Base-by-base conservation (phyloP, 768 basidiomycete species). In the Cystobasidiopsis lactophilus region DNA sequence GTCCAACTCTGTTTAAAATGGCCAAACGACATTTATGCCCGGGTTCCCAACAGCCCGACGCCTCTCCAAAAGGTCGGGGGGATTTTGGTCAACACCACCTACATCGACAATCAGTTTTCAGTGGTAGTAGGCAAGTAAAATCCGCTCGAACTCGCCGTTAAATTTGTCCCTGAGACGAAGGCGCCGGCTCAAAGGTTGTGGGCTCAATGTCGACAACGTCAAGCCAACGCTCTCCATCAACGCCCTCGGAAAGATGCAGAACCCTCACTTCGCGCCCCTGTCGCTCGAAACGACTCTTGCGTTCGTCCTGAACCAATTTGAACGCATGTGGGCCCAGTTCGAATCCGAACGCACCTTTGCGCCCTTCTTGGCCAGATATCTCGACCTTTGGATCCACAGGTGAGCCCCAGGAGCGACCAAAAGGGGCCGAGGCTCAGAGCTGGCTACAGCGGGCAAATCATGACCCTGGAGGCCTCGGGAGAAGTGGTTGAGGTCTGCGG, bases 21-120 rank as follows among this genome's bases (percentile, higher is more conserved):
- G 93, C 93, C 91, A 19, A 96, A 96, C 62, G 93, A 96, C 60
- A 70, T 98, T 3, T 95, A 95, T 61, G 81, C 78, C 1, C 72
- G 77, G 38, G 59, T 65, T 16, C 9, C 9, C 9, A 16, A 35
- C 16, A 7, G 7, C 33, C 9, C 16, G 9, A 16, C 58, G 10
- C 59, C 62, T 4, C 64, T 76, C 58, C 66, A 74, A 66, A 96
- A 98, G 66, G 69, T 95, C 33, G 91, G 91, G 0, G 91, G 93
- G 0, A 79, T 95, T 18, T 68, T 96, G 23, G 84, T 98, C 31
- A 91, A 81, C 60, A 85, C 84, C 26, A 81, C 74, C 60, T 86
- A 88, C 57, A 69, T 71, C n/a, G 75, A 75, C 1, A 78, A 77
- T 0, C 72, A 73, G 23, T 80, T 80, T 29, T 76, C 83, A 51